Conservation (phyloP, 2,329 filamentous ascomycete species). For the Xylariaceae sp. region DNA sequence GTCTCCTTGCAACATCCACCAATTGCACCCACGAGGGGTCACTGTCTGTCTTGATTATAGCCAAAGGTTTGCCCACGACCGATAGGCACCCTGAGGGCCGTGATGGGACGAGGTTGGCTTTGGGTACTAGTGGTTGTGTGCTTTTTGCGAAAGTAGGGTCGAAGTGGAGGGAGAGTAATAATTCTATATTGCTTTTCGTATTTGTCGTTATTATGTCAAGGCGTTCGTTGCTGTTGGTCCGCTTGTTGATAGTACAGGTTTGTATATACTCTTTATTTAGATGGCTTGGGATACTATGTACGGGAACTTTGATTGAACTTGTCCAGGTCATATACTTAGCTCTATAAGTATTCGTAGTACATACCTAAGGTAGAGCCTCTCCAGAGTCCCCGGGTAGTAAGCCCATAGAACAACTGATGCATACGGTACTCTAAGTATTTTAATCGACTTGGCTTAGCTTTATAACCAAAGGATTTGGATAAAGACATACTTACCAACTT, state of each 20-base stretch:
- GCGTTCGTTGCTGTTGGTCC: background rate
- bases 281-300: background rate
- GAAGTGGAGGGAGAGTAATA: conserved; percentile 26
- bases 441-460: conserved; percentile 18
- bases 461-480: conserved; percentile 10
- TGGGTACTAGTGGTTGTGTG: conserved; percentile 9
- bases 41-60: conserved; percentile 21
- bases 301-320: too few relatives aligned
- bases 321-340: background rate
- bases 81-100: conserved; percentile 8
- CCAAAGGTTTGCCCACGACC: conserved; percentile 16
- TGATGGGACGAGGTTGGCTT: conserved; percentile 10
- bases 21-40: conserved; percentile 33
- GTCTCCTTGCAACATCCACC: conserved; percentile 34
- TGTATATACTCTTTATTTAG: conserved; percentile 8
- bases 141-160: background rate
- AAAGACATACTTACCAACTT: too few relatives aligned
- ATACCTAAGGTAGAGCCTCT: background rate
- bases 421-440: conserved; percentile 7
- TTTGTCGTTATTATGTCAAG: conserved; percentile 14
- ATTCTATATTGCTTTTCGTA: conserved; percentile 27
- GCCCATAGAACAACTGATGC: background rate
- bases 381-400: too few relatives aligned
- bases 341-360: conserved; percentile 4
- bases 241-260: background rate